phyloP scores from a whole-genome alignment of 2,329 filamentous ascomycete species.

The Alternaria novae-zelandiae region DNA sequence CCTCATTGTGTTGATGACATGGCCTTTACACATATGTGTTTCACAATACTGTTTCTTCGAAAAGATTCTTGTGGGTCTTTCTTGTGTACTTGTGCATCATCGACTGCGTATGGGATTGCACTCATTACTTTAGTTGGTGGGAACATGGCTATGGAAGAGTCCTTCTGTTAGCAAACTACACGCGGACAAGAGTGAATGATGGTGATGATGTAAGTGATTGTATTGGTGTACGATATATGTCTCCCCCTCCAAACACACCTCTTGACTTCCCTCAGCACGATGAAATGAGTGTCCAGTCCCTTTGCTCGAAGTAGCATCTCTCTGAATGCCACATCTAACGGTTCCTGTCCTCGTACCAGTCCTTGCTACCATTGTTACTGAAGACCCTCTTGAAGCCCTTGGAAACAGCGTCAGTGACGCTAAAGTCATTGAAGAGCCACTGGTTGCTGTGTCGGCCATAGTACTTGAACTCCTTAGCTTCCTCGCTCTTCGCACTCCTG shows the following conservation, averaged over 20 bases:
- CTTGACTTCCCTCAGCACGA: neutral
- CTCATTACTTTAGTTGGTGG: neutral
- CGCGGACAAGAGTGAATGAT: neutral
- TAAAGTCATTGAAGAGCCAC: constrained; percentile 50
- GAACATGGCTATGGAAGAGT: neutral
- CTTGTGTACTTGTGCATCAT: neutral
- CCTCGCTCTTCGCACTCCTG: constrained; percentile 19
- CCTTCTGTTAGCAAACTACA: neutral
- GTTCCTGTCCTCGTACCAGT: constrained; percentile 22
- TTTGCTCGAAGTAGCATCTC: neutral
- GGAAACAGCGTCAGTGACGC: constrained; percentile 40
- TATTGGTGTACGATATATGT: neutral
- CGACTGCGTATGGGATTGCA: neutral
- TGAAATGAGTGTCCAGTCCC: neutral
- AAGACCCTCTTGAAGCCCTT: constrained; percentile 41
- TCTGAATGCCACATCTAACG: neutral
- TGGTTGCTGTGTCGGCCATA: constrained; percentile 46
- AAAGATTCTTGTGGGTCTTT: neutral
- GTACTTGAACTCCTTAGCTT: constrained; percentile 38
- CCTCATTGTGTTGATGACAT: neutral
- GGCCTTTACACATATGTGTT: neutral
- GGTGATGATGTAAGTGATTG: neutral
- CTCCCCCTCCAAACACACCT: neutral
- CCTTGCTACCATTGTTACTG: constrained; percentile 17
- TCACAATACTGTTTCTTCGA: neutral